Evolutionary conservation across 2,329 filamentous ascomycete genomes (phyloP).

Genomic region (Paecilomyces dactylethromorphus): DNA sequence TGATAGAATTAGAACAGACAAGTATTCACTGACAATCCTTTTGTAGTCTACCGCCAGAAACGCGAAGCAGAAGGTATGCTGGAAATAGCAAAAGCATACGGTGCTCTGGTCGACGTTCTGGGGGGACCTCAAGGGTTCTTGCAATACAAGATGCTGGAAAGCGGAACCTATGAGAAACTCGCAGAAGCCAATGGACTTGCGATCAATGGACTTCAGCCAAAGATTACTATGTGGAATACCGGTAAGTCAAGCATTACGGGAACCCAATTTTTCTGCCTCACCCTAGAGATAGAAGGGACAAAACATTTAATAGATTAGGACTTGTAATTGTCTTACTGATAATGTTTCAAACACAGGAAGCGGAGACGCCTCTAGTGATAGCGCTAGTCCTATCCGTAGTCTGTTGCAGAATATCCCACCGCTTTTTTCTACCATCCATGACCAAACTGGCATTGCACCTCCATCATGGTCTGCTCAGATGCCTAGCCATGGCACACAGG

Average conservation of each 20-base stretch:
- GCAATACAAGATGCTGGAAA: conserved; percentile 83
- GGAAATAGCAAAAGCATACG: conserved; percentile 77
- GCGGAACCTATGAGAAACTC: conserved; percentile 69
- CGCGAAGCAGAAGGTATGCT: conserved; percentile 70
- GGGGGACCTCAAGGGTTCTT: conserved; percentile 72
- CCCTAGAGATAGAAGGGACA: background rate
- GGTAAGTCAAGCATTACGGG: conserved; percentile 33
- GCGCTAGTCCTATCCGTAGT: conserved; percentile 63
- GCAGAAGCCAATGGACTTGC: conserved; percentile 72
- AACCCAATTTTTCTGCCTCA: background rate
- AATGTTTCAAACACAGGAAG: conserved; percentile 22
- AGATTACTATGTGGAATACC: conserved; percentile 89
- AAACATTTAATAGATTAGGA: background rate
- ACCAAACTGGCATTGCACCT: conserved; percentile 77
- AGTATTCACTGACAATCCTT: conserved; percentile 1
- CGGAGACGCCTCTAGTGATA: conserved; percentile 43
- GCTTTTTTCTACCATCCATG: conserved; percentile 76
- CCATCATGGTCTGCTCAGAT: conserved; percentile 64
- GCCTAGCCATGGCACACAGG: conserved; percentile 24
- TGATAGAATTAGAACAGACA: background rate
- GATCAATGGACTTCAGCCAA: conserved; percentile 71
- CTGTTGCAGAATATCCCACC: conserved; percentile 81
- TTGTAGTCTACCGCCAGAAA: conserved; percentile 46
- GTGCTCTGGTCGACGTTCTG: conserved; percentile 62
- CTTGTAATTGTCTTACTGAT: background rate